Conservation (phyloP, 768 basidiomycete species). For the Suillus ampliporus region DNA sequence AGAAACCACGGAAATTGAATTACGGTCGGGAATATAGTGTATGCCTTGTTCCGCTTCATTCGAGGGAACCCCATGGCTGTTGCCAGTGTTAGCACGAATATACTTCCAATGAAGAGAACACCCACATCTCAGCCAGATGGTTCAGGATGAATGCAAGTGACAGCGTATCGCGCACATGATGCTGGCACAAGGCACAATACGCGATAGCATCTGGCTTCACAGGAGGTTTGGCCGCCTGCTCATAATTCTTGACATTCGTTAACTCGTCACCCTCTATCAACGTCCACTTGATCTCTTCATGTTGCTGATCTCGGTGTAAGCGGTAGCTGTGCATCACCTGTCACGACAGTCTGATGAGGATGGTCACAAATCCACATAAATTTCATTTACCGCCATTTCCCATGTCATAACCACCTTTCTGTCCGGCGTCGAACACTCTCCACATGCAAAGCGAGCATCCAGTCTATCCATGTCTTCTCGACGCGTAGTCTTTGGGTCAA, state of each 20-base stretch:
- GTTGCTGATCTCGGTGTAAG: background rate
- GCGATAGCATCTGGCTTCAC: background rate
- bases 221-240: background rate
- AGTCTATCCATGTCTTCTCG: constrained; percentile 7
- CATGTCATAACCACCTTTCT: constrained; percentile 7
- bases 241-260: background rate
- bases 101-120: background rate
- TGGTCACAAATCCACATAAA: background rate
- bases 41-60: background rate
- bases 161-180: background rate
- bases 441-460: constrained; percentile 10
- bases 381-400: constrained; percentile 7
- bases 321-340: constrained; percentile 6
- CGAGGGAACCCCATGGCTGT: constrained; percentile 2
- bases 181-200: constrained; percentile 6
- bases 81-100: background rate
- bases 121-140: background rate
- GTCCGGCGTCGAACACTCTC: constrained; percentile 2
- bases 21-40: constrained; percentile 3
- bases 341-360: background rate
- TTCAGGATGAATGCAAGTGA: background rate
- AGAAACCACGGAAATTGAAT: background rate
- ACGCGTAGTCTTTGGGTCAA: constrained; percentile 7
- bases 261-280: constrained; percentile 4
- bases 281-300: background rate